Conservation (phyloP, 2,329 filamentous ascomycete species). For the Microcyclospora pomicola region DNA sequence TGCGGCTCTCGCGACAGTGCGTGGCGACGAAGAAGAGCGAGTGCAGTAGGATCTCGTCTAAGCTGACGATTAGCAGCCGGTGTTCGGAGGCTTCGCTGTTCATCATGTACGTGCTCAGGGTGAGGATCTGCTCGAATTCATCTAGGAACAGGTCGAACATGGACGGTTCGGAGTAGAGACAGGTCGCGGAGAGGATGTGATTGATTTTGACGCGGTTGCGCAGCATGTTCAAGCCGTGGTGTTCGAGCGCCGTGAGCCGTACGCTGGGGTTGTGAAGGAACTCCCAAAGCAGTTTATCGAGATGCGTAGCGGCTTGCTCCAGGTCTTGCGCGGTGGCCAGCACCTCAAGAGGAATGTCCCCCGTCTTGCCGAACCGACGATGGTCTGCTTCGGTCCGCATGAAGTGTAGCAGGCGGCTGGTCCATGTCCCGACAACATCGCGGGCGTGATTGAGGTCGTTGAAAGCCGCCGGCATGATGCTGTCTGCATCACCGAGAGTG, state of each 20-base stretch:
- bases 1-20: constrained; percentile 17
- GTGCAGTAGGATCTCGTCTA: constrained; percentile 20
- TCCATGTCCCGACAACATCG: constrained; percentile 17
- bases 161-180: constrained; percentile 14
- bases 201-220: constrained; percentile 18
- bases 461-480: constrained; percentile 12
- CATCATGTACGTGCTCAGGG: constrained; percentile 17
- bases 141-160: constrained; percentile 14
- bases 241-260: constrained; percentile 15
- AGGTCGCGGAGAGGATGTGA: constrained; percentile 14
- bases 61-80: constrained; percentile 15
- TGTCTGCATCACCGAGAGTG: constrained; percentile 13
- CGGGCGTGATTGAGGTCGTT: constrained; percentile 17
- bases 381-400: constrained; percentile 16
- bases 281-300: constrained; percentile 16
- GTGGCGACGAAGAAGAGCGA: constrained; percentile 16
- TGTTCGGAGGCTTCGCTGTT: constrained; percentile 15
- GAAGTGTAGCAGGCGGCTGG: constrained; percentile 17
- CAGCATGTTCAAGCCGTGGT: constrained; percentile 18
- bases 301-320: constrained; percentile 11
- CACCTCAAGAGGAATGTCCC: constrained; percentile 15
- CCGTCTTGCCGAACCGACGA: constrained; percentile 13
- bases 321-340: constrained; percentile 16
- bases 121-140: constrained; percentile 20
- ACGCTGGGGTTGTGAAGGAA: constrained; percentile 18